Evolutionary conservation across 768 basidiomycete species (phyloP).

Genomic region (Russula earlei): DNA sequence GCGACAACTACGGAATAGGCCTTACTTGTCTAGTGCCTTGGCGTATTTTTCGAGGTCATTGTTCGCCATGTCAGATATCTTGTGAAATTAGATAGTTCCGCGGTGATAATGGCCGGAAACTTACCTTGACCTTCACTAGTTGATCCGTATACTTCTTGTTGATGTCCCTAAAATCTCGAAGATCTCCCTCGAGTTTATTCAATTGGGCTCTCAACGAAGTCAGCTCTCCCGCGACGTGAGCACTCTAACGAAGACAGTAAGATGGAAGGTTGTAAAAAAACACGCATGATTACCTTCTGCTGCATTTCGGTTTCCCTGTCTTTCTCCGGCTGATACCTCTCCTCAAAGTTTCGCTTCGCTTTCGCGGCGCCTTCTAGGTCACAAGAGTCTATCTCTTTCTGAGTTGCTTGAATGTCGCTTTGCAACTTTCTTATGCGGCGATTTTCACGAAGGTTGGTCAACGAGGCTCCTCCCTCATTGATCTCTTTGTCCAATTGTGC

Average conservation of each 20-base stretch:
- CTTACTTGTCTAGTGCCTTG: constrained; percentile 93
- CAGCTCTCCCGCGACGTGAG: constrained; percentile 78
- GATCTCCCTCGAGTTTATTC: constrained; percentile 55
- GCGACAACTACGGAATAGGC: background rate
- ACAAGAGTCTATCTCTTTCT: constrained; percentile 59
- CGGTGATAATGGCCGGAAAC: constrained; percentile 1
- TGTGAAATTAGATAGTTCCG: background rate
- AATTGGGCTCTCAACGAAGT: constrained; percentile 61
- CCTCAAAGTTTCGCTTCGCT: constrained; percentile 77
- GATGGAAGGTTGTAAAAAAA: constrained; percentile 1
- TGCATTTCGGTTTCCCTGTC: constrained; percentile 64
- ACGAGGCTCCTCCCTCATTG: constrained; percentile 58
- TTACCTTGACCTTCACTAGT: constrained; percentile 88
- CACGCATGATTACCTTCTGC: constrained; percentile 41
- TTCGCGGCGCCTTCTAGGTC: constrained; percentile 84
- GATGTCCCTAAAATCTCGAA: constrained; percentile 81
- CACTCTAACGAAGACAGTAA: constrained; percentile 38
- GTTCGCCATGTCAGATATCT: constrained; percentile 98
- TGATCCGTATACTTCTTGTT: constrained; percentile 83
- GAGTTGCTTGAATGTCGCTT: constrained; percentile 54
- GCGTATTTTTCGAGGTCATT: constrained; percentile 95
- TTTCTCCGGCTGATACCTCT: constrained; percentile 64
- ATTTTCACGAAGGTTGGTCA: constrained; percentile 75
- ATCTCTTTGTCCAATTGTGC: constrained; percentile 66
- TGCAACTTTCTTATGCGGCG: constrained; percentile 62